These are phyloP conservation scores for Pisolithus marmoratus DNA, from an alignment of 768 basidiomycete species.

Conservation along the genomic window DNA sequence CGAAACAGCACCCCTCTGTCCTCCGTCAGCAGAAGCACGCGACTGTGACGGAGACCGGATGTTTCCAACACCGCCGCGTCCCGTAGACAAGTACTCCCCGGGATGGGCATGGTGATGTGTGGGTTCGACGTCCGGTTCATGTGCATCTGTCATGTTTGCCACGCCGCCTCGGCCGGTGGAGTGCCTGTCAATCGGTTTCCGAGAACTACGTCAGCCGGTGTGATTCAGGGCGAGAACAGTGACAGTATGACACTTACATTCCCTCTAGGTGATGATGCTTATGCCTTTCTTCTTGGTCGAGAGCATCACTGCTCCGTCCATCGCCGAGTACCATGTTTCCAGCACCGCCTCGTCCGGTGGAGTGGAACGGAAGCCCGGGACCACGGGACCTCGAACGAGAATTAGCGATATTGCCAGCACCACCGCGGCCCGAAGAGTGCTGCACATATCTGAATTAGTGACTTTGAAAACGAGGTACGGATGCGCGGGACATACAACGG, in stretches of 20 bases:
- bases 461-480: too few species aligned
- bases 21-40: constrained; percentile 17
- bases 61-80: constrained; percentile 62
- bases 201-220: neutral
- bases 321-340: constrained; percentile 47
- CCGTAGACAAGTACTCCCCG: constrained; percentile 36
- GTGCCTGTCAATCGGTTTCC: constrained; percentile 36
- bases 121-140: constrained; percentile 35
- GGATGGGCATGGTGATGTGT: constrained; percentile 12
- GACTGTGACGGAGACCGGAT: constrained; percentile 38
- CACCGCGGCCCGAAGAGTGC: constrained; percentile 64
- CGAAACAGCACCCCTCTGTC: constrained; percentile 24
- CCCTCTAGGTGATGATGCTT: constrained; percentile 27
- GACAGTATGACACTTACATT: constrained; percentile 33
- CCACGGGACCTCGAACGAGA: constrained; percentile 47
- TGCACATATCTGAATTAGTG: constrained; percentile 7
- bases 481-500: constrained; percentile 28
- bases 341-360: constrained; percentile 57
- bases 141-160: constrained; percentile 47
- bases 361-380: constrained; percentile 31
- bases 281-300: constrained; percentile 33
- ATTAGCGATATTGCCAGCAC: constrained; percentile 53
- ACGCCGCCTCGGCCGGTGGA: constrained; percentile 66
- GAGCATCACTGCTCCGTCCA: constrained; percentile 10
- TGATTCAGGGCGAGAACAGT: neutral